phyloP scores from a whole-genome alignment of 2,329 filamentous ascomycete genomes.

The Paecilomyces variotii region DNA sequence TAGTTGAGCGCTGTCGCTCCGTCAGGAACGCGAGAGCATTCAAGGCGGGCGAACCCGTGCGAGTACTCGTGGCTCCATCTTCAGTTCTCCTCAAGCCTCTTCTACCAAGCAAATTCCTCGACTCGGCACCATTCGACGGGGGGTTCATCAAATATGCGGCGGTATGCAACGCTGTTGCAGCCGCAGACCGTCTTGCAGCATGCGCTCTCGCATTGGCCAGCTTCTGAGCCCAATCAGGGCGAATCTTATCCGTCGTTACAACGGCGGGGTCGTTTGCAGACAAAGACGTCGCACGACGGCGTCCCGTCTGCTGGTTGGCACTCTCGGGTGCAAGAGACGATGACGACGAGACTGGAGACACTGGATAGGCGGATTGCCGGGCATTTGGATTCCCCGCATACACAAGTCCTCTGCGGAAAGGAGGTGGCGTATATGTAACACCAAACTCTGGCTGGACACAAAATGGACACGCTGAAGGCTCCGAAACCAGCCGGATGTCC shows the following conservation, averaged over 20 bases:
- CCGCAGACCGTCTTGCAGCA: conserved; percentile 76
- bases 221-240: conserved; percentile 92
- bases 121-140: conserved; percentile 33
- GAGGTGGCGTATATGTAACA: conserved; percentile 85
- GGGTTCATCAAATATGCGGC: conserved; percentile 81
- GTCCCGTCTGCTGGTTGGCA: conserved; percentile 16
- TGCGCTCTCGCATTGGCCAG: conserved; percentile 76
- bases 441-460: conserved; percentile 93
- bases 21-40: conserved; percentile 41
- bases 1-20: conserved; percentile 28
- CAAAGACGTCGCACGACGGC: conserved; percentile 59
- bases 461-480: conserved; percentile 87
- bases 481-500: conserved; percentile 65
- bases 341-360: conserved; percentile 76
- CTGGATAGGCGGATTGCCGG: conserved; percentile 45
- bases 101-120: conserved; percentile 49
- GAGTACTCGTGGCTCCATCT: conserved; percentile 22
- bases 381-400: conserved; percentile 51
- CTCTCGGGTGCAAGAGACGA: conserved; percentile 63
- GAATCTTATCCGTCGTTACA: conserved; percentile 83
- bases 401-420: conserved; percentile 74
- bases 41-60: conserved; percentile 32
- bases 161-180: conserved; percentile 87
- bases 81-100: conserved; percentile 40
- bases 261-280: conserved; percentile 79